Evolutionary conservation across 352 stramenopile genomes (phyloP).

Genomic region (Globisporangium abappressorium): DNA sequence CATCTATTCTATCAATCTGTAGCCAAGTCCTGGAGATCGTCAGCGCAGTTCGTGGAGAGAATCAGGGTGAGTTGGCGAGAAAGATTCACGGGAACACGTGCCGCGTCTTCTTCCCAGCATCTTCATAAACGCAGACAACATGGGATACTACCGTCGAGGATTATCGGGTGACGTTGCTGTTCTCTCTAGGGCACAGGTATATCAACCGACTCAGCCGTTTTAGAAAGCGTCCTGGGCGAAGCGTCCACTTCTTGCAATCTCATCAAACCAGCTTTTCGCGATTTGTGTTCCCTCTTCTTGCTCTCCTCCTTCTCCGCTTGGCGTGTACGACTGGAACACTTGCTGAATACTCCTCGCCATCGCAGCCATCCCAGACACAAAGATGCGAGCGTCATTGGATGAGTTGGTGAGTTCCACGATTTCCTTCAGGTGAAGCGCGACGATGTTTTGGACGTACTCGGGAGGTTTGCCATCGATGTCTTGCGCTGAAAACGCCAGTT

Average conservation of each 20-base stretch:
- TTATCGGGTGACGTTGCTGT: background rate
- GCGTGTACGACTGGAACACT: background rate
- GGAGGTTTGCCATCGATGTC: constrained; percentile 1
- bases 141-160: background rate
- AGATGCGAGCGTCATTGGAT: constrained; percentile 3
- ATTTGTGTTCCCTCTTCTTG: background rate
- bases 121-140: background rate
- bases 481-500: constrained; percentile 25
- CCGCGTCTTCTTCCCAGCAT: constrained; percentile 63
- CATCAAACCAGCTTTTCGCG: constrained; percentile 13
- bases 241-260: background rate
- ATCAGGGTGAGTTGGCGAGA: constrained; percentile 40
- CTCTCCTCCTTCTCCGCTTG: background rate
- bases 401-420: constrained; percentile 4
- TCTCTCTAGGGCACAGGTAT: background rate
- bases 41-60: constrained; percentile 57
- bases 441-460: constrained; percentile 28
- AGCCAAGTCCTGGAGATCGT: constrained; percentile 87
- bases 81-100: constrained; percentile 57
- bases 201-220: background rate
- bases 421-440: constrained; percentile 17
- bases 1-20: background rate
- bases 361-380: constrained; percentile 11
- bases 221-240: constrained; percentile 13
- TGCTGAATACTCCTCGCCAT: constrained; percentile 13